These are phyloP conservation scores for Graphilbum fragrans DNA, from an alignment of 2,329 filamentous ascomycete species.

Conservation along the genomic window DNA sequence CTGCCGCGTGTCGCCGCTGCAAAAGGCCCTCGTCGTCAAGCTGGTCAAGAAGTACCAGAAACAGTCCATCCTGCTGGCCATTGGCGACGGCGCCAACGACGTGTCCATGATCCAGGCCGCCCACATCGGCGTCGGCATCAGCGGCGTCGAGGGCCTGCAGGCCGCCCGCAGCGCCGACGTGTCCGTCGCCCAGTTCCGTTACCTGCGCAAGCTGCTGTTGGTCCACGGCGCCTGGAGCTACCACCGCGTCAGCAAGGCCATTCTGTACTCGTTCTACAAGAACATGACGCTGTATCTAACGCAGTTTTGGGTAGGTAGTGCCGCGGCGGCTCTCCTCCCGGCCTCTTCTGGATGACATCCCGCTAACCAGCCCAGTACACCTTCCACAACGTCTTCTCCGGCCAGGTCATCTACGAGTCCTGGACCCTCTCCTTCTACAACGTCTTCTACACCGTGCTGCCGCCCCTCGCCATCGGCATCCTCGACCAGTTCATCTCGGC, in stretches of 20 bases:
- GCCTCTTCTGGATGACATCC: neutral
- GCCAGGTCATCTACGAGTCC: conserved; percentile 95
- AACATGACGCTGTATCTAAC: conserved; percentile 98
- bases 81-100: conserved; percentile 95
- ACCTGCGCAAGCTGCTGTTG: conserved; percentile 80
- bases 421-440: conserved; percentile 99
- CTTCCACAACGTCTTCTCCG: conserved; percentile 97
- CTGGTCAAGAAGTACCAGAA: conserved; percentile 87
- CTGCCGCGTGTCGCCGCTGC: conserved; percentile 89
- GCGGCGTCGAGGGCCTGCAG: conserved; percentile 91
- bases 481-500: conserved; percentile 97
- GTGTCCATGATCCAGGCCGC: conserved; percentile 99
- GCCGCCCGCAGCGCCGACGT: conserved; percentile 93
- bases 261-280: conserved; percentile 98
- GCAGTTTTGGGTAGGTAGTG: conserved; percentile 77
- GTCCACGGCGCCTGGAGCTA: conserved; percentile 98
- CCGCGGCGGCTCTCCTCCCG: neutral
- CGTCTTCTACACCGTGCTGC: conserved; percentile 91
- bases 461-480: conserved; percentile 87
- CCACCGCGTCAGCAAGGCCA: conserved; percentile 91
- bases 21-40: conserved; percentile 96
- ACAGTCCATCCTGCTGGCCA: conserved; percentile 83
- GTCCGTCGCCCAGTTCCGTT: conserved; percentile 91
- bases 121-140: conserved; percentile 95
- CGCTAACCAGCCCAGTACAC: conserved; percentile 50